Conservation (phyloP, 129 eudicot species). For the Helichrysum umbraculigerum region DNA sequence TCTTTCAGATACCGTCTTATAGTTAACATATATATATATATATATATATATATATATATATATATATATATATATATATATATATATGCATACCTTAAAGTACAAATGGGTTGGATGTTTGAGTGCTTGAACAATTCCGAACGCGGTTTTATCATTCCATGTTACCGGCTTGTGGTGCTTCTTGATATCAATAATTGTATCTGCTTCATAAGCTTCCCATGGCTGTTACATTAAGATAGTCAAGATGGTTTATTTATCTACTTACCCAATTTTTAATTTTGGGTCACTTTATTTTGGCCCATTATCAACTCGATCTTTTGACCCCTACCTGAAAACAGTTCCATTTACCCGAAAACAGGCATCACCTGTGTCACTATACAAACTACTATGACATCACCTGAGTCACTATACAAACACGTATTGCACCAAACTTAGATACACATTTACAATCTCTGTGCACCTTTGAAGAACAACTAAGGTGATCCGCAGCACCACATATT, state of each 20-base stretch:
- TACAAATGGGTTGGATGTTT: constrained; percentile 57
- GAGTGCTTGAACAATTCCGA: constrained; percentile 57
- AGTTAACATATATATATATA: too few relatives aligned
- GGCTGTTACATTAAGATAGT: constrained; percentile 38
- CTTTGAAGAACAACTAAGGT: constrained; percentile 70
- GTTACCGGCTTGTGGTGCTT: constrained; percentile 57
- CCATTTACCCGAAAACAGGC: constrained; percentile 78
- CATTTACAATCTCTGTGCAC: constrained; percentile 94
- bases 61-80: too few relatives aligned
- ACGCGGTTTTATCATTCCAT: constrained; percentile 58
- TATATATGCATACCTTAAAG: constrained; percentile 41
- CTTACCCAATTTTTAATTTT: not conserved
- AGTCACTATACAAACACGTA: constrained; percentile 71
- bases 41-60: too few relatives aligned
- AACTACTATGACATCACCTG: constrained; percentile 76
- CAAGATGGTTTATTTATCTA: not conserved
- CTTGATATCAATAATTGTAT: constrained; percentile 54
- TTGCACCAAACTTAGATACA: constrained; percentile 77
- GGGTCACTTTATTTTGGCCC: too few relatives aligned
- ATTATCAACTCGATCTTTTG: not conserved
- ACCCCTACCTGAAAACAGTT: constrained; percentile 56
- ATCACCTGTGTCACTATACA: constrained; percentile 89
- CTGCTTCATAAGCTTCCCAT: constrained; percentile 68
- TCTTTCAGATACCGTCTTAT: too few relatives aligned
- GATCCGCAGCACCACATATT: constrained; percentile 93